Base-by-base conservation (phyloP, 345 rosid genomes). In the Pugionium dolabratum region DNA sequence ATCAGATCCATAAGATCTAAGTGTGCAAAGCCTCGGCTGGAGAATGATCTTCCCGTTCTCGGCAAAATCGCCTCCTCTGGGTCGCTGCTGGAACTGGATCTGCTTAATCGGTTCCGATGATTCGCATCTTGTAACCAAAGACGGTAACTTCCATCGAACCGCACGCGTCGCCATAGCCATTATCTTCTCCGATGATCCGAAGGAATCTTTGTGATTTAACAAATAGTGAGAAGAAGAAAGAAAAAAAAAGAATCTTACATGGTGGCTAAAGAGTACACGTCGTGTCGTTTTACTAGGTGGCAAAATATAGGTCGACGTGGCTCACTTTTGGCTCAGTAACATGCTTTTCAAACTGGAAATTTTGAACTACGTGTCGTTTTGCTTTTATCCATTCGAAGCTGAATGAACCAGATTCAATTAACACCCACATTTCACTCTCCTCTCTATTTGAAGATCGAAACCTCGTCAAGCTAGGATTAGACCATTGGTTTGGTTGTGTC, bases 1-100 rank as follows among this genome's bases (percentile, higher is more conserved):
- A 32, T 85, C 92, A 6, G 96, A 77, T 1, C 87, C 96, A 73
- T 86, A 93, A 39, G 96, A 84, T 80, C 98, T 85, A 76, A 93
- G 66, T 44, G 93, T 86, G 46, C 97, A 93, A 51, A 93, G 53
- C 75, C 97, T 73, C 0, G 98, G 98, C 55, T 93, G 98, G 74
- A 85, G 74, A 54, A 88, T 42, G 59, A 88, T 86, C 80, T 84
- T 90, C 59, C 78, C 86, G 4, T 72, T 84, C 65, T 81, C 86
- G 3, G 58, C 44, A 18, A 82, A 26, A 54, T 66, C 73, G 52
- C 72, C 74, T 53, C 83, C 71, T 66, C 64, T 68, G 0, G 66
- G 54, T 49, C 66, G 66, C 4, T 67, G 69, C 59, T 74, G 77
- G 51, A 74, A 53, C 73, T 59, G 69, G 7, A 74, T 67, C 69